phyloP scores from a whole-genome alignment of 768 basidiomycete genomes.

The Hypholoma fasciculare region DNA sequence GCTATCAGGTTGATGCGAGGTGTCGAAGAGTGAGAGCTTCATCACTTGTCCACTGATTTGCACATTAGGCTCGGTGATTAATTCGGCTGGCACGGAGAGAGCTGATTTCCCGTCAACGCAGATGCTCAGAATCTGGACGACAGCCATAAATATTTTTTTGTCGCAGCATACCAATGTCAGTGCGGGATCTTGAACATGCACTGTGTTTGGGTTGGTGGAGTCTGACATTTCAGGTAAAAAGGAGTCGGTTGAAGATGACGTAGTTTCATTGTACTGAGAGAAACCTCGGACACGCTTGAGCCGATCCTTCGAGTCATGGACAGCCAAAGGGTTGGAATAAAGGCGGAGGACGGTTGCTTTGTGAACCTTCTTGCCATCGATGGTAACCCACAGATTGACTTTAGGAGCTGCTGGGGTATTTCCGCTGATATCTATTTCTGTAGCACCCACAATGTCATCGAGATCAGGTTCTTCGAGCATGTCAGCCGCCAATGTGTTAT shows the following conservation, averaged over 20 bases:
- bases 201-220: no score
- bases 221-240: neutral
- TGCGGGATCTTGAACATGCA: conserved; percentile 10
- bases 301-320: conserved; percentile 13
- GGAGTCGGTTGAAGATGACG: neutral
- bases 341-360: conserved; percentile 9
- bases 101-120: neutral
- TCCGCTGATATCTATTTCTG: neutral
- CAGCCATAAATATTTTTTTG: conserved; percentile 8
- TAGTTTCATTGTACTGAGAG: conserved; percentile 10
- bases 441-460: conserved; percentile 4
- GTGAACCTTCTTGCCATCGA: conserved; percentile 9
- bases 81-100: neutral
- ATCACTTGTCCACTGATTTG: conserved; percentile 9
- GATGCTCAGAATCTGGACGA: conserved; percentile 8
- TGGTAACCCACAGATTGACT: neutral
- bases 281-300: conserved; percentile 11
- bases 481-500: neutral
- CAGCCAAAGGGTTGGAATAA: conserved; percentile 8
- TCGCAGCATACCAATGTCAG: conserved; percentile 10
- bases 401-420: neutral
- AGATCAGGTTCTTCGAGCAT: conserved; percentile 6
- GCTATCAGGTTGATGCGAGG: no score
- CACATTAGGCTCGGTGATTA: conserved; percentile 8
- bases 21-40: conserved; percentile 8